These are phyloP conservation scores for Psilocybe cyanescens DNA, from an alignment of 768 basidiomycete species.

Conservation along the genomic window DNA sequence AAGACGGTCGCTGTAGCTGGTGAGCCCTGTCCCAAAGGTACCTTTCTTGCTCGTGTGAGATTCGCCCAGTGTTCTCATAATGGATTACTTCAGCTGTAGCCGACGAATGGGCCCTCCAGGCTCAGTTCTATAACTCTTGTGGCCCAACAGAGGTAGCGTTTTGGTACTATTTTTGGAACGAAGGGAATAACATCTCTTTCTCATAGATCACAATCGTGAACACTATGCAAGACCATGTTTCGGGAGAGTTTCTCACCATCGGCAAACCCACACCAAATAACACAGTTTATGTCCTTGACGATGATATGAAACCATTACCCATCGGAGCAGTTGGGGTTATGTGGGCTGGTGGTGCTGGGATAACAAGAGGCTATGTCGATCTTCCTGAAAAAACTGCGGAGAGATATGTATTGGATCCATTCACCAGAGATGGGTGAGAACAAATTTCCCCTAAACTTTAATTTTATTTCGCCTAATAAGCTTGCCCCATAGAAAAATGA, in stretches of 20 bases:
- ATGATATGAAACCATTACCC: constrained; percentile 39
- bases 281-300: constrained; percentile 40
- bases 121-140: constrained; percentile 55
- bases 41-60: constrained; percentile 4
- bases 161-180: neutral
- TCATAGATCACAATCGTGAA: constrained; percentile 58
- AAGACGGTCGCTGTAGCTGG: constrained; percentile 58
- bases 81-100: constrained; percentile 31
- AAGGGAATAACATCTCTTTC: neutral
- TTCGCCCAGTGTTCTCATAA: neutral
- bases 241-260: constrained; percentile 46
- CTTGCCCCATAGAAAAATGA: constrained; percentile 34
- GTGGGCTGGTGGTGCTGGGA: constrained; percentile 69
- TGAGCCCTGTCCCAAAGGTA: constrained; percentile 60
- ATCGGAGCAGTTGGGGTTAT: constrained; percentile 47
- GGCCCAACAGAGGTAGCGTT: constrained; percentile 57
- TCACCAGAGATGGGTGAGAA: constrained; percentile 48
- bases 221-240: constrained; percentile 51
- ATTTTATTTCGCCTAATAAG: constrained; percentile 1
- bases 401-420: constrained; percentile 54
- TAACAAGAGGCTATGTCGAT: constrained; percentile 58
- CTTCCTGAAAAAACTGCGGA: constrained; percentile 58
- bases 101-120: constrained; percentile 47
- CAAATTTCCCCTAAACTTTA: neutral
- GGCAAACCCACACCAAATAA: constrained; percentile 61